Conservation (phyloP, 306 rosid genomes). For the Biancaea sappan region DNA sequence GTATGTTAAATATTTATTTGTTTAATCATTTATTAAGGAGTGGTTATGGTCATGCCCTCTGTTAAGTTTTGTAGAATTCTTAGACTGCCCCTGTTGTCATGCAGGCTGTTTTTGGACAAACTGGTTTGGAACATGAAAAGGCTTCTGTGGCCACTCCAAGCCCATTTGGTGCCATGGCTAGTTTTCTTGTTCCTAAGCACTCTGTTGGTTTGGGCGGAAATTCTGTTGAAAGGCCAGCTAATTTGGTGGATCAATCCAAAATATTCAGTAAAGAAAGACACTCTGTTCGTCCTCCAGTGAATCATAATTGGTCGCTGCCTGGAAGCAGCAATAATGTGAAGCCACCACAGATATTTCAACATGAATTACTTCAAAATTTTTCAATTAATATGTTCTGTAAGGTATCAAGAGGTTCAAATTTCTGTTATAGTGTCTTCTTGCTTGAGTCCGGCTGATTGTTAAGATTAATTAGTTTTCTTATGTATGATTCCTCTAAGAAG, state of each 20-base stretch:
- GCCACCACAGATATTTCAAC: slow-evolving; percentile 95
- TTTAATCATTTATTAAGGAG: slow-evolving; percentile 26
- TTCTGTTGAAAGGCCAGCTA: slow-evolving; percentile 70
- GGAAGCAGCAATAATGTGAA: slow-evolving; percentile 57
- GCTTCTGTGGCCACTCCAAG: slow-evolving; percentile 70
- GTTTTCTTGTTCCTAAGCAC: slow-evolving; percentile 96
- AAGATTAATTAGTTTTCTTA: slow-evolving; percentile 21
- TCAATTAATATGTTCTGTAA: slow-evolving; percentile 95
- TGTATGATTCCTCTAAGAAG: slow-evolving; percentile 1
- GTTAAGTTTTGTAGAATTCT: slow-evolving; percentile 33
- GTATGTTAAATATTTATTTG: slow-evolving; percentile 48
- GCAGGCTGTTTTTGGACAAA: slow-evolving; percentile 89
- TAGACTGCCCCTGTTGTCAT: slow-evolving; percentile 32
- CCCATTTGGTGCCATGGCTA: slow-evolving; percentile 98
- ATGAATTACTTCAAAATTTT: slow-evolving; percentile 90
- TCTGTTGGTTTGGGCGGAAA: slow-evolving; percentile 82
- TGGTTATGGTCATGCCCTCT: slow-evolving; percentile 20
- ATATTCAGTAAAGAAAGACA: slow-evolving; percentile 74
- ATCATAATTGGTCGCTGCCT: slow-evolving; percentile 95
- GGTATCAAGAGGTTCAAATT: slow-evolving; percentile 50
- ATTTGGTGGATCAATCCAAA: slow-evolving; percentile 72
- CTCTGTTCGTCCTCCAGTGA: slow-evolving; percentile 90
- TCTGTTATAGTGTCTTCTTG: slow-evolving; percentile 9
- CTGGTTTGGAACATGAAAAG: slow-evolving; percentile 69
- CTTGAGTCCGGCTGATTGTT: neutral